Percentiles rank a stretch among this genome's conserved stretches.
These are phyloP conservation scores for Kwoniella shandongensis DNA, from an alignment of 768 basidiomycete genomes.

Conservation along the genomic window DNA sequence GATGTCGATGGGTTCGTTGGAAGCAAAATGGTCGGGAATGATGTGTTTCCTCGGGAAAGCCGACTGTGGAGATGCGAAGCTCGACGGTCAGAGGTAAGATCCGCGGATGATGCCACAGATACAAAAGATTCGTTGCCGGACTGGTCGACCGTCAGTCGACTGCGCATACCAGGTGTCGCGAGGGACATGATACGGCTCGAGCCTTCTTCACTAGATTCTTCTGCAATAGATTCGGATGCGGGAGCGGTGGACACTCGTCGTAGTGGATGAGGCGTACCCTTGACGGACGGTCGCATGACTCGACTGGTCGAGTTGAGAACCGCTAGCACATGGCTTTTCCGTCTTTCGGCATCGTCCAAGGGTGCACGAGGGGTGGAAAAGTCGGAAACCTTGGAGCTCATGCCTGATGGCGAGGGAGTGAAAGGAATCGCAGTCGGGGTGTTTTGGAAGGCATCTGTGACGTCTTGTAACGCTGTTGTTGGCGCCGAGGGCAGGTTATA, in stretches of 20 bases:
- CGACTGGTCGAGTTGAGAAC: conserved; percentile 42
- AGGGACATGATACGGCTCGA: not conserved
- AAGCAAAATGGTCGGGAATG: conserved; percentile 44
- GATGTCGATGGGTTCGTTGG: conserved; percentile 28
- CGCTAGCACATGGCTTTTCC: conserved; percentile 46
- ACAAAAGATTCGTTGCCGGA: conserved; percentile 44
- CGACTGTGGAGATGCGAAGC: conserved; percentile 25
- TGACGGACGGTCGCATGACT: conserved; percentile 11
- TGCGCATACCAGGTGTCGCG: conserved; percentile 11
- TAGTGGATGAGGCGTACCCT: conserved; percentile 54
- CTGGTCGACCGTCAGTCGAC: conserved; percentile 17
- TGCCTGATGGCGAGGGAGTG: conserved; percentile 34
- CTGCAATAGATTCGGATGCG: conserved; percentile 28
- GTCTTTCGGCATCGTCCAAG: conserved; percentile 40
- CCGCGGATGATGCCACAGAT: conserved; percentile 49
- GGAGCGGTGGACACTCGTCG: conserved; percentile 34
- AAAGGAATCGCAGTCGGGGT: conserved; percentile 26
- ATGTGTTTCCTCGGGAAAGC: conserved; percentile 40
- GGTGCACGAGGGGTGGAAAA: conserved; percentile 40
- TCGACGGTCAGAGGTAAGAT: conserved; percentile 47
- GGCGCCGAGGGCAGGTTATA: conserved; percentile 1
- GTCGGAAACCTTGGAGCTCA: conserved; percentile 19
- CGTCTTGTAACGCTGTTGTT: conserved; percentile 25
- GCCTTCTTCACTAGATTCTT: conserved; percentile 20
- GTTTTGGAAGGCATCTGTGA: conserved; percentile 29